A percentile compares a stretch with the other conserved stretches of the same genome.
Conservation (phyloP, 2,329 filamentous ascomycete genomes). For the Fusarium sp. region DNA sequence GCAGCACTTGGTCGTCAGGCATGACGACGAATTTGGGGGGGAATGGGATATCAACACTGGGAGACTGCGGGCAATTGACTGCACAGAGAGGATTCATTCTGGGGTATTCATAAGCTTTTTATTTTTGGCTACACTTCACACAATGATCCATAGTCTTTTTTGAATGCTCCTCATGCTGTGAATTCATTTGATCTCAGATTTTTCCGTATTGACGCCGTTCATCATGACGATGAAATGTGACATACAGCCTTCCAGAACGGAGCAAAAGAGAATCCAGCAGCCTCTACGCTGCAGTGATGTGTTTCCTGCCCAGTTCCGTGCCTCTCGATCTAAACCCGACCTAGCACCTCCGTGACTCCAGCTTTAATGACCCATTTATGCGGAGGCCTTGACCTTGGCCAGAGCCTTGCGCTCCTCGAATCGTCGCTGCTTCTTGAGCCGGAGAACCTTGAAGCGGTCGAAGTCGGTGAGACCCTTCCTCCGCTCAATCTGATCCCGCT, state of each 20-base stretch:
- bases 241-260: slow-evolving; percentile 69
- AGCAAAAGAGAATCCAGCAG: slow-evolving; percentile 67
- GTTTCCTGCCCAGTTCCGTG: slow-evolving; percentile 49
- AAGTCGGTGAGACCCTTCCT: slow-evolving; percentile 96
- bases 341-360: slow-evolving; percentile 47
- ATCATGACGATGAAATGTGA: slow-evolving; percentile 66
- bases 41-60: slow-evolving; percentile 2
- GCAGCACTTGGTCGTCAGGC: slow-evolving; percentile 11
- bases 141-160: slow-evolving; percentile 44
- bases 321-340: slow-evolving; percentile 51
- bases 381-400: slow-evolving; percentile 87
- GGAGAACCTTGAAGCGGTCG: slow-evolving; percentile 99
- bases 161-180: slow-evolving; percentile 47
- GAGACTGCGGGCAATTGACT: slow-evolving; percentile 6
- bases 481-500: slow-evolving; percentile 82
- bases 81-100: slow-evolving; percentile 10
- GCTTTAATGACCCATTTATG: slow-evolving; percentile 62
- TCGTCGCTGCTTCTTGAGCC: slow-evolving; percentile 98
- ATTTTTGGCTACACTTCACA: slow-evolving; percentile 47
- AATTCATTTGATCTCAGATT: slow-evolving; percentile 58
- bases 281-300: slow-evolving; percentile 54
- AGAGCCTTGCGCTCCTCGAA: slow-evolving; percentile 98
- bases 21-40: slow-evolving; percentile 19
- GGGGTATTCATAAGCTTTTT: slow-evolving; percentile 45
- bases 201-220: slow-evolving; percentile 73